A percentile compares a stretch with the other conserved stretches of the same genome.
These are phyloP conservation scores for Dactylellina haptotyla DNA, from an alignment of 2,329 filamentous ascomycete genomes.

Conservation along the genomic window DNA sequence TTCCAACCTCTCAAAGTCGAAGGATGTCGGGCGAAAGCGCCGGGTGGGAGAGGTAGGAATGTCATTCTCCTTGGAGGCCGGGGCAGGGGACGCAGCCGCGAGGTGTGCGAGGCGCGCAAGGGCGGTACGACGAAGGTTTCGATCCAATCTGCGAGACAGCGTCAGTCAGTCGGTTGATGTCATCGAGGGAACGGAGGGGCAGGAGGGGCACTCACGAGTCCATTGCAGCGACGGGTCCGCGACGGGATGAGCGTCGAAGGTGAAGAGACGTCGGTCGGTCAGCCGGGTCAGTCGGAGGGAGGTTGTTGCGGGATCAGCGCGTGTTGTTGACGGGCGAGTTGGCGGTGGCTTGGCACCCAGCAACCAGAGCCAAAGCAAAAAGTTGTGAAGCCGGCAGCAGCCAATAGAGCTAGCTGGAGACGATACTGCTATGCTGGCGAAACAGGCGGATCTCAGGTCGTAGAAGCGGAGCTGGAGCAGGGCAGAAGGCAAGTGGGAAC, in stretches of 20 bases:
- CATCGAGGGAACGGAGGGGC: not conserved
- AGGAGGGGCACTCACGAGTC: slow-evolving; percentile 37
- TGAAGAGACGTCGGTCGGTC: not conserved
- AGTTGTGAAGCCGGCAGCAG: too few species aligned
- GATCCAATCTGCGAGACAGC: slow-evolving; percentile 19
- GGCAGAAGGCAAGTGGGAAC: too few species aligned
- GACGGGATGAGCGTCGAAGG: slow-evolving; percentile 24
- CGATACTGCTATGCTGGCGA: too few species aligned
- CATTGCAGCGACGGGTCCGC: slow-evolving; percentile 30
- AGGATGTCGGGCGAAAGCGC: slow-evolving; percentile 23
- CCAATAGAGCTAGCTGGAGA: too few species aligned
- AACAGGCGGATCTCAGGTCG: too few species aligned
- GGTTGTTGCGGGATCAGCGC: not conserved
- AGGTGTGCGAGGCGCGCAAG: slow-evolving; percentile 48
- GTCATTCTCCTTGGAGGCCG: slow-evolving; percentile 23
- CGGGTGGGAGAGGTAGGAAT: slow-evolving; percentile 46
- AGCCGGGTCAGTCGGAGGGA: not conserved
- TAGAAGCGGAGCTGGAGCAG: too few species aligned
- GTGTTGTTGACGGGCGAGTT: too few species aligned
- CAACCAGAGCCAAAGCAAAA: too few species aligned
- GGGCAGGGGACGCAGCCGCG: slow-evolving; percentile 45
- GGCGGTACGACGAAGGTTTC: slow-evolving; percentile 46
- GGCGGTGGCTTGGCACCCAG: too few species aligned
- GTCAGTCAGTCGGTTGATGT: not conserved
- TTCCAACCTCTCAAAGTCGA: slow-evolving; percentile 44